Evolutionary conservation across 2,329 filamentous ascomycete genomes (phyloP).

Genomic region (Phaeosphaeriaceae sp.): DNA sequence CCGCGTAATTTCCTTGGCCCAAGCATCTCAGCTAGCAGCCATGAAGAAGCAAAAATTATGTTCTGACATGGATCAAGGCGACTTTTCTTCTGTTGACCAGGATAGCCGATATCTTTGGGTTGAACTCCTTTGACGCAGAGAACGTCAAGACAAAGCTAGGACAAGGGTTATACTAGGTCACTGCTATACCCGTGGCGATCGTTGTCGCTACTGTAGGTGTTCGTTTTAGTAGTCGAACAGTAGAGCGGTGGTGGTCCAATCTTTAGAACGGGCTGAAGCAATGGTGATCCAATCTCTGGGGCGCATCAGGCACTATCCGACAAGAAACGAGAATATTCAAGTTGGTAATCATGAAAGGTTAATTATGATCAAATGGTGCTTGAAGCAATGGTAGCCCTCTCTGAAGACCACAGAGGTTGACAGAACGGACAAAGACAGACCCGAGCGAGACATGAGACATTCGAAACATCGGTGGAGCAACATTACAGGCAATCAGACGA

Average conservation of each 20-base stretch:
- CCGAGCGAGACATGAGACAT: too few relatives aligned
- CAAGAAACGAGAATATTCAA: too few relatives aligned
- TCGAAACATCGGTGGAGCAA: too few relatives aligned
- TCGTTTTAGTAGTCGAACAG: background rate
- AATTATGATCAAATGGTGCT: too few relatives aligned
- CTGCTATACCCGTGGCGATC: background rate
- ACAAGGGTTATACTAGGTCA: background rate
- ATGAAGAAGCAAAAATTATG: background rate
- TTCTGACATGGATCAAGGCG: background rate
- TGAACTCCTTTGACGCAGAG: background rate
- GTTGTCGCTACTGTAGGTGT: background rate
- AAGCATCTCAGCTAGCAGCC: background rate
- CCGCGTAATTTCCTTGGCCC: background rate
- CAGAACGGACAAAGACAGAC: too few relatives aligned
- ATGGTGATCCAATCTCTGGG: too few relatives aligned
- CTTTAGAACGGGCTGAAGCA: too few relatives aligned
- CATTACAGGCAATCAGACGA: too few relatives aligned
- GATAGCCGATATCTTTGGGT: background rate
- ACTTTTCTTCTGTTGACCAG: background rate
- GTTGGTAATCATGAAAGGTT: too few relatives aligned
- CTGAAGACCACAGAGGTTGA: too few relatives aligned
- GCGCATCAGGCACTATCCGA: too few relatives aligned
- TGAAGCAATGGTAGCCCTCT: too few relatives aligned
- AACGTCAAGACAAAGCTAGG: background rate
- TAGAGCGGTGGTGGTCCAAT: background rate